Conservation (phyloP, 140 eudicot genomes). For the Ambrosia hybrid region DNA sequence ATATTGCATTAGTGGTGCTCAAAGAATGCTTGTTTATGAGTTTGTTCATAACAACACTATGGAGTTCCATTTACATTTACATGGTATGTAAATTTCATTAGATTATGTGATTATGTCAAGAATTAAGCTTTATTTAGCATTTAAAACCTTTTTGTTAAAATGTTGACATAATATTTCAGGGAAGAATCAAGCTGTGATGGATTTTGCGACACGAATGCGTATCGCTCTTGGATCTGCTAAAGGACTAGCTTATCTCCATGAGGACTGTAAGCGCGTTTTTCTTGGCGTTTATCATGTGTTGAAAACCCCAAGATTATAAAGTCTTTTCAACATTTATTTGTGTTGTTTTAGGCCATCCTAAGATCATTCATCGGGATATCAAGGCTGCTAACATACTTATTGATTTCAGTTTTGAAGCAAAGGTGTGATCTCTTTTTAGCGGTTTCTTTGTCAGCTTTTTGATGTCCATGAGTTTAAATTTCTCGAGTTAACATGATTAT, state of each 20-base stretch:
- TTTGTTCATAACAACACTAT: slow-evolving; percentile 54
- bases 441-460: not conserved
- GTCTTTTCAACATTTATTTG: not conserved
- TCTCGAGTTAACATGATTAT: not conserved
- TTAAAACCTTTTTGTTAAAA: not conserved
- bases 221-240: slow-evolving; percentile 63
- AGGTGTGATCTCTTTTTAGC: slow-evolving; percentile 41
- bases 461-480: not conserved
- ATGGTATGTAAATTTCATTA: slow-evolving; percentile 37
- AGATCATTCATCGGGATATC: slow-evolving; percentile 92
- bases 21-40: slow-evolving; percentile 67
- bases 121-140: not conserved
- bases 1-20: slow-evolving; percentile 47
- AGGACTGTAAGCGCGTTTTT: slow-evolving; percentile 49
- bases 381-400: slow-evolving; percentile 90
- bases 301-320: not conserved
- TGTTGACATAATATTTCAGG: slow-evolving; percentile 29
- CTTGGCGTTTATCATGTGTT: not conserved
- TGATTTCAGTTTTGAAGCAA: slow-evolving; percentile 82
- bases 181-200: slow-evolving; percentile 44
- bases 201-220: slow-evolving; percentile 44
- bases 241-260: slow-evolving; percentile 67
- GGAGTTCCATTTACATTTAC: slow-evolving; percentile 44
- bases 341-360: slow-evolving; percentile 78
- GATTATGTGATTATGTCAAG: too few relatives aligned